Base-by-base conservation (phyloP, 805 yeast species). In the Spathaspora gorwiae region DNA sequence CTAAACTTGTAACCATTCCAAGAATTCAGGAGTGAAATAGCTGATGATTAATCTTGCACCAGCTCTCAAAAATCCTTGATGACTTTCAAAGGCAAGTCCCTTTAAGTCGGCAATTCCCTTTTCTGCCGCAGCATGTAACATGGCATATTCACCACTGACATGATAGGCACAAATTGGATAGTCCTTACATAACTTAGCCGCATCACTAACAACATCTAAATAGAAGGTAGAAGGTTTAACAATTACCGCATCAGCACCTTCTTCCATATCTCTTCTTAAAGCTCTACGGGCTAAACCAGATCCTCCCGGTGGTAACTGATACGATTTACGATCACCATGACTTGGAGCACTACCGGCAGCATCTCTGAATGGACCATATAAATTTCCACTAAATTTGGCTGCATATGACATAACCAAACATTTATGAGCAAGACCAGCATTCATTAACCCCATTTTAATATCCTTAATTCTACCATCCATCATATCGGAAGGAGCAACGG, bases 61-160 rank as follows among this genome's bases (percentile, higher is more conserved):
- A 0, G 99, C 99, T 65, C 99, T 80, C 49, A 92, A 75, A 59
- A 87, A 84, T 1, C 99, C 97, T 50, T 87, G 76, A 56, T 94
- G 96, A 40, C 94, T 72, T 70, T 94, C 99, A 57, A 86, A 87
- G 0, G 90, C 86, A 80, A 75, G 81, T 66, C 47, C 81, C 66
- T 87, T 84, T 65, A 94, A 76, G 64, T 92, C 97, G 49, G 84
- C 87, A 48, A 90, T 78, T 34, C 95, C 95, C 74, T 90, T 90
- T 59, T 90, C 97, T 29, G 97, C 97, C 43, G 97, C 98, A 7
- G 99, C 99, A 61, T 90, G 96, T 52, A 94, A 67, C 99, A 94
- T 94, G 30, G 98, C 97, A 60, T 79, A 94, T 68, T 94, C 99
- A 35, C 99, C 99, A 62, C 92, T 82, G 24, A 94, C 99, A 65